phyloP scores from a whole-genome alignment of 163 green algal species.

The Chlamydomonas reinhardtii region DNA sequence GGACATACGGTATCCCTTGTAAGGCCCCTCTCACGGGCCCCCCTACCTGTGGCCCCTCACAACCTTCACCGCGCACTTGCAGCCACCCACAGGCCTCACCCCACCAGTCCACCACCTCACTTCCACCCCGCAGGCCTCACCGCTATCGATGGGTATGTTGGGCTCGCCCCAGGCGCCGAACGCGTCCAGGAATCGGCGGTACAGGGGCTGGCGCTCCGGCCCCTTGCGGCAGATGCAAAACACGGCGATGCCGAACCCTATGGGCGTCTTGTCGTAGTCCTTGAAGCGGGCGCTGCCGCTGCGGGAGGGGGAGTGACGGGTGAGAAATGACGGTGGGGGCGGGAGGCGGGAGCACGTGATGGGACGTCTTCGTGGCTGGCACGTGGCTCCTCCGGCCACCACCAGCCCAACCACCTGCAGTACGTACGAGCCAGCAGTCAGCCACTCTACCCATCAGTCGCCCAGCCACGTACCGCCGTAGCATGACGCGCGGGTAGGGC shows the following conservation, averaged over 20 bases:
- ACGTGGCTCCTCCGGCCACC: no score
- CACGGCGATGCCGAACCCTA: slow-evolving; percentile 86
- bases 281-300: slow-evolving; percentile 73
- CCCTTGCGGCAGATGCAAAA: slow-evolving; percentile 71
- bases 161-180: slow-evolving; percentile 78
- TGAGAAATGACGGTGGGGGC: not conserved
- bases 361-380: no score
- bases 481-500: slow-evolving; percentile 87
- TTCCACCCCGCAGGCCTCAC: not conserved
- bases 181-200: slow-evolving; percentile 73
- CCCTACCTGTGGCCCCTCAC: no score
- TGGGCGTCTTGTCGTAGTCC: slow-evolving; percentile 85
- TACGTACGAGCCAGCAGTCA: no score
- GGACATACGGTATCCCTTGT: no score
- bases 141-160: slow-evolving; percentile 83
- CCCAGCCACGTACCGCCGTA: slow-evolving; percentile 60
- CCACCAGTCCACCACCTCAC: not conserved
- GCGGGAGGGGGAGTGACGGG: not conserved
- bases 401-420: no score
- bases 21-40: no score
- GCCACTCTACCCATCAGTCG: no score
- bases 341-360: no score
- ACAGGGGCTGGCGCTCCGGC: slow-evolving; percentile 54
- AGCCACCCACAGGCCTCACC: no score
- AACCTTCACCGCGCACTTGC: no score